These are phyloP conservation scores for Cercospora sp. DNA, from an alignment of 2,329 filamentous ascomycete species.

Conservation along the genomic window DNA sequence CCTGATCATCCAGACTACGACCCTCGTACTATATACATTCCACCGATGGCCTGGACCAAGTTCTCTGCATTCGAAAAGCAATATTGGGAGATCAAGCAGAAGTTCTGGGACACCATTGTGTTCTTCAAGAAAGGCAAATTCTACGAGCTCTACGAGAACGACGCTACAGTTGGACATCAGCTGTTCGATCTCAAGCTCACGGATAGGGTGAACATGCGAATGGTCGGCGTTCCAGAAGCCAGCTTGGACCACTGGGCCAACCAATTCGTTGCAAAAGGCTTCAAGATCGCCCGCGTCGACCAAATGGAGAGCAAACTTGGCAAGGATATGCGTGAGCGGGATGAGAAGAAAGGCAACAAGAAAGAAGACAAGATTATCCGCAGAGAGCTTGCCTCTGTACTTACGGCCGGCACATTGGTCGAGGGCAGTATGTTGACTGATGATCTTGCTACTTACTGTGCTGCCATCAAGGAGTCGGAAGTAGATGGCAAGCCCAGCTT, in stretches of 20 bases:
- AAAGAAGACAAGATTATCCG: slow-evolving; percentile 93
- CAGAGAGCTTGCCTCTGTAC: slow-evolving; percentile 83
- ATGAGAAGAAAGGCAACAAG: slow-evolving; percentile 57
- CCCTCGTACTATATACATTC: slow-evolving; percentile 85
- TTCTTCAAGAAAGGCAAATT: slow-evolving; percentile 99
- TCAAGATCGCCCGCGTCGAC: slow-evolving; percentile 94
- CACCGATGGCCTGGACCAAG: slow-evolving; percentile 72
- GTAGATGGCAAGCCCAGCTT: slow-evolving; percentile 76
- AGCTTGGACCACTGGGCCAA: slow-evolving; percentile 97
- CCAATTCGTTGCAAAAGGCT: slow-evolving; percentile 96
- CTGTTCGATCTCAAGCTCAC: slow-evolving; percentile 97
- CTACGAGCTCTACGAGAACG: slow-evolving; percentile 97
- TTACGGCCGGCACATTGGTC: slow-evolving; percentile 89
- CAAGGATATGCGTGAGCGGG: slow-evolving; percentile 96
- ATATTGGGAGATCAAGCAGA: slow-evolving; percentile 99
- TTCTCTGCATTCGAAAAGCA: slow-evolving; percentile 97
- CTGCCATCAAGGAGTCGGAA: slow-evolving; percentile 76
- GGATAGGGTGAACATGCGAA: slow-evolving; percentile 97
- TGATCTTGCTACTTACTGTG: slow-evolving; percentile 95
- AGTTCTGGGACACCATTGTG: slow-evolving; percentile 94
- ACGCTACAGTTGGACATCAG: slow-evolving; percentile 93
- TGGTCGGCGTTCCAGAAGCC: slow-evolving; percentile 96
- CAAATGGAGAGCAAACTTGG: slow-evolving; percentile 94
- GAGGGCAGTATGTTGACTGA: slow-evolving; percentile 96
- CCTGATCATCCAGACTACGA: slow-evolving; percentile 85